A percentile compares a stretch with the other conserved stretches of the same genome.
Conservation (phyloP, 441 rosid genomes). For the Breynia disticha region DNA sequence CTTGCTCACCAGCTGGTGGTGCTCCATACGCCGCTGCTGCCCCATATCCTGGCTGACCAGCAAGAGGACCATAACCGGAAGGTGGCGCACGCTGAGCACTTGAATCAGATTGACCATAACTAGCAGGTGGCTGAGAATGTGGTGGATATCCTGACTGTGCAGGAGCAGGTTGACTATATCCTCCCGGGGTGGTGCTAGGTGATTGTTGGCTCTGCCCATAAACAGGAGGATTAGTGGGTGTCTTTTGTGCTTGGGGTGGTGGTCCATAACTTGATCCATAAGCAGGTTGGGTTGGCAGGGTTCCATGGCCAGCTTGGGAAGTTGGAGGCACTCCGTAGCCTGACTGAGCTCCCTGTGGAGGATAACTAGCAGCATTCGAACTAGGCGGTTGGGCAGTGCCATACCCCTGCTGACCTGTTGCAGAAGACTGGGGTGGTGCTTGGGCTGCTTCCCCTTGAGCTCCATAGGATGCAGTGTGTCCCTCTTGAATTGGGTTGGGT, state of each 20-base stretch:
- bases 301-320: slow-evolving; percentile 65
- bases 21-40: background rate
- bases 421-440: slow-evolving; percentile 49
- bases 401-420: slow-evolving; percentile 46
- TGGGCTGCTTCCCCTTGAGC: slow-evolving; percentile 61
- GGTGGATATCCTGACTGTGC: slow-evolving; percentile 37
- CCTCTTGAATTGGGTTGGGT: slow-evolving; percentile 57
- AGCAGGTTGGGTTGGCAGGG: slow-evolving; percentile 49
- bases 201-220: slow-evolving; percentile 42
- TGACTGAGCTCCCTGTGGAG: slow-evolving; percentile 58
- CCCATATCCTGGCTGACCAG: slow-evolving; percentile 6
- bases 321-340: slow-evolving; percentile 63
- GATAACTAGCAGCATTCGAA: slow-evolving; percentile 38
- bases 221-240: slow-evolving; percentile 42
- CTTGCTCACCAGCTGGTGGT: slow-evolving; percentile 27
- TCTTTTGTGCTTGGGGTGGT: slow-evolving; percentile 50
- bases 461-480: slow-evolving; percentile 43
- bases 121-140: slow-evolving; percentile 49
- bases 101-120: slow-evolving; percentile 37
- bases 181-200: background rate
- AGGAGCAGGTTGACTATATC: slow-evolving; percentile 13
- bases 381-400: slow-evolving; percentile 49
- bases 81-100: slow-evolving; percentile 29
- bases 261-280: slow-evolving; percentile 69
- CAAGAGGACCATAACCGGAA: slow-evolving; percentile 28